phyloP scores from a whole-genome alignment of 805 yeast genomes.

The Cyberlindnera bimundalis region DNA sequence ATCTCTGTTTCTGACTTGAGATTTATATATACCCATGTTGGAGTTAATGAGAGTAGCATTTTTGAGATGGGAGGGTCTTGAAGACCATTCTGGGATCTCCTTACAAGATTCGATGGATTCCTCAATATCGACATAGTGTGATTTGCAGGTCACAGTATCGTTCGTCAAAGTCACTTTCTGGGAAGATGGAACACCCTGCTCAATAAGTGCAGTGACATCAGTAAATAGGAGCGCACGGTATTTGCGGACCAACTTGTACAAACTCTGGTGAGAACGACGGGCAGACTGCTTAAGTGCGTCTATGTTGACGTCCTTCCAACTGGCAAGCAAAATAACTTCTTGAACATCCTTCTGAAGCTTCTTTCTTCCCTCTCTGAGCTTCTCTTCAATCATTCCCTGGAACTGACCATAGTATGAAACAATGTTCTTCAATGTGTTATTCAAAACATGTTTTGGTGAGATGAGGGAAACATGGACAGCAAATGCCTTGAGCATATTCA shows the following conservation, averaged over 20 bases:
- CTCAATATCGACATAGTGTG: constrained; percentile 13
- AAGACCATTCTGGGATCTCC: constrained; percentile 44
- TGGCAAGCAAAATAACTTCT: constrained; percentile 84
- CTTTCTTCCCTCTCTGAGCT: constrained; percentile 44
- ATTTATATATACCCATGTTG: constrained; percentile 52
- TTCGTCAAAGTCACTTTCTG: constrained; percentile 16
- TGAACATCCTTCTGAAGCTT: constrained; percentile 71
- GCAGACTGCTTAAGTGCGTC: constrained; percentile 95
- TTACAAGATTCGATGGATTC: constrained; percentile 7
- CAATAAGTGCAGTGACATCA: constrained; percentile 53
- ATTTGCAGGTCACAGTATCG: constrained; percentile 7
- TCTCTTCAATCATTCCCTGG: constrained; percentile 41
- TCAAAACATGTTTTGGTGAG: constrained; percentile 27
- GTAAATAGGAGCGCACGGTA: constrained; percentile 62
- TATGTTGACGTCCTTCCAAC: constrained; percentile 95
- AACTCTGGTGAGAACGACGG: constrained; percentile 75
- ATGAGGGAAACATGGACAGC: constrained; percentile 44
- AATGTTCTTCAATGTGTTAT: constrained; percentile 52
- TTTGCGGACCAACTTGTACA: constrained; percentile 80
- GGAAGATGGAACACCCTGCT: constrained; percentile 47
- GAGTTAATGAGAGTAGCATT: constrained; percentile 47
- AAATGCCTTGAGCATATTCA: constrained; percentile 64
- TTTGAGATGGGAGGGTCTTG: constrained; percentile 54
- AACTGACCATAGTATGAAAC: constrained; percentile 68
- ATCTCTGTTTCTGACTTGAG: constrained; percentile 30